Evolutionary conservation across 2,329 filamentous ascomycete species (phyloP), one percentile per base, ranked within the genome.

Genomic region (Colletotrichum chrysophilum): DNA sequence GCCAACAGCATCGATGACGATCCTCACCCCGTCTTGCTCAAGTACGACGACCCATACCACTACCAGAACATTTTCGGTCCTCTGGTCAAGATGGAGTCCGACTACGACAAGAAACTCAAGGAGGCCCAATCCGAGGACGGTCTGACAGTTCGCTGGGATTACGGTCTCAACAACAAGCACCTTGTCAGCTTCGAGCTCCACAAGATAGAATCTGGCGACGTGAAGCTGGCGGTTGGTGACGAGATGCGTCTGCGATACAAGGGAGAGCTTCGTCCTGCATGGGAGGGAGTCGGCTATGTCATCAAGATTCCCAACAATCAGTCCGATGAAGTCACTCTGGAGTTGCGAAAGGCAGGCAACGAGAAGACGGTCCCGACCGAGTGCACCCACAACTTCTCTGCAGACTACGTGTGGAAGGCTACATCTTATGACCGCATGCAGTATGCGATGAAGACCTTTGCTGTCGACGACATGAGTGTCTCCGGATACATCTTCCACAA

Each of bases 361-460:
- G 96, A 98, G 87, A 98, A 98, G 85, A 95, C 94, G 32, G 95
- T 98, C 2, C 97, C 97, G 1, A 98, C 95, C 1, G 96, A 99
- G 81, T 97, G 96, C 85, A 98, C 96, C 1, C 95, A 98, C 86
- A 98, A 98, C 85, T 99, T 99, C 86, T 98, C 96, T 18, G 97
- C 96, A 78, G 97, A 99, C 84, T 99, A 99, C 82, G 97, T 99
- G 71, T 99, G 97, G 97, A 99, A 99, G 84, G 97, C 97, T 16
- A 99, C 97, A 1, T 98, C 96, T 0, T 99, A 99, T 83, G 97
- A 99, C 82, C 96, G 97, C 78, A 99, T 99, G 97, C 97, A 99
- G 85, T 92, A 96, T 79, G 97, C 97, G 70, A 98, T 99, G 96
- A 98, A 98, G 89, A 98, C 95, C 0, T 99, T 99, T 83, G 97